Base-by-base conservation (phyloP, 75 land plant genomes). In the Pseudotsuga menziesii region DNA sequence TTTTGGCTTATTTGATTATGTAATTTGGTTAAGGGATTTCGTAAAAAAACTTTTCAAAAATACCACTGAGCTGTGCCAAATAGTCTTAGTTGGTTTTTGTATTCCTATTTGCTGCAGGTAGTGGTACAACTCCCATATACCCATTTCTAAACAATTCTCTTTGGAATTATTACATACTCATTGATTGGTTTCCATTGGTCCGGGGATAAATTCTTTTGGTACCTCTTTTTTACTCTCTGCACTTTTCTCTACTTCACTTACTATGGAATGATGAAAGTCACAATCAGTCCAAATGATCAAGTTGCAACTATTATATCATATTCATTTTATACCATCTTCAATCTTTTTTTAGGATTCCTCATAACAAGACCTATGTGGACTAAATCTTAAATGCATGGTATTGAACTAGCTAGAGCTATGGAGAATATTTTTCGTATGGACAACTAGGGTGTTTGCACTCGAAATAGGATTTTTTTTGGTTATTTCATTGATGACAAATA, bases 271-370 rank as follows among this genome's bases (percentile, higher is more conserved):
- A 36, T 93, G 83, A 54, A 84, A 3, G 81, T 90, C 6, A 67
- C 91, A 22, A 29, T 93, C 66, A 82, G 88, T 55, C 85, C 88
- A 79, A 87, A 79, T 64, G 15, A 73, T 19, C 85, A 88, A 66
- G 58, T 88, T 12, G 95, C 89, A 48, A 82, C 95, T 36, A 81
- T 92, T 20, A 20, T 88, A 20, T 75, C 90, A 75, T 75, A 88
- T 15, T 79, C 83, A 55, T 77, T 79, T 78, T 88, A 84, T 78
- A 75, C 86, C 17, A 67, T 92, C 36, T 75, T 87, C 78, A 92
- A 86, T 84, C 83, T 92, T 29, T 92, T 88, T 80, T 84, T 92
- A 0, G 95, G 95, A 9, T 90, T 88, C 78, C 74, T 92, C 3
- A 82, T 92, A 23, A 90, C 95, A 63, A 72, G 81, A 77, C 91